Evolutionary conservation across 2,329 filamentous ascomycete species (phyloP).

Genomic region (Aspergillus tamarii): DNA sequence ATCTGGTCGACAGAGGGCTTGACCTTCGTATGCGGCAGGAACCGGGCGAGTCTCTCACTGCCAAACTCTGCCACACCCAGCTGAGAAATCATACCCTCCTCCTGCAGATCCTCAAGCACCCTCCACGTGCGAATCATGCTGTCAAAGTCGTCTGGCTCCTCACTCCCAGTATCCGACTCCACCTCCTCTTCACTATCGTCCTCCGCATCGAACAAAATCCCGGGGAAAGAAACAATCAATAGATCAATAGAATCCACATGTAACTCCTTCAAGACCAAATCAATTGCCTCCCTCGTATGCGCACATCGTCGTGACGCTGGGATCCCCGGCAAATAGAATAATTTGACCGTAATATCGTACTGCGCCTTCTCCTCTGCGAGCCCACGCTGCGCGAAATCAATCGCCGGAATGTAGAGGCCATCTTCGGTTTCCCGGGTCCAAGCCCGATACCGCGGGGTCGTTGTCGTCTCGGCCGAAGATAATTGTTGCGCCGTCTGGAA

Average conservation of each 20-base stretch:
- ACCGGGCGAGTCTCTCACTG: slow-evolving; percentile 75
- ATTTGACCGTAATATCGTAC: slow-evolving; percentile 93
- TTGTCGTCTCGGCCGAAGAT: slow-evolving; percentile 30
- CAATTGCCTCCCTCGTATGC: slow-evolving; percentile 77
- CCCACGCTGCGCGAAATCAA: slow-evolving; percentile 71
- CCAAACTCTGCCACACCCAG: slow-evolving; percentile 93
- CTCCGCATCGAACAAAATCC: slow-evolving; percentile 89
- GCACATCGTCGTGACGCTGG: slow-evolving; percentile 65
- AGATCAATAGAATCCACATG: slow-evolving; percentile 77
- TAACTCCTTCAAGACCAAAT: slow-evolving; percentile 78
- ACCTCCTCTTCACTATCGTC: slow-evolving; percentile 77
- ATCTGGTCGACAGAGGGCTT: slow-evolving; percentile 90
- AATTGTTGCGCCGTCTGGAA: slow-evolving; percentile 74
- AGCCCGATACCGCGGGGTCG: slow-evolving; percentile 39
- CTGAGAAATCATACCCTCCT: slow-evolving; percentile 70
- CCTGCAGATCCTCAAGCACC: slow-evolving; percentile 72
- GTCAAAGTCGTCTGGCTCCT: slow-evolving; percentile 58
- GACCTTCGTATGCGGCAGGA: slow-evolving; percentile 71
- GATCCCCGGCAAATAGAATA: slow-evolving; percentile 84
- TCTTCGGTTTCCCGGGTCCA: slow-evolving; percentile 71
- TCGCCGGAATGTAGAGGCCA: slow-evolving; percentile 74
- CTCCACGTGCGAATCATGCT: slow-evolving; percentile 69
- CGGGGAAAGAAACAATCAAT: slow-evolving; percentile 89
- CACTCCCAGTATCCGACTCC: slow-evolving; percentile 46
- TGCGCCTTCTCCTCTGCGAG: slow-evolving; percentile 78